Conservation (phyloP, 176 grass and related monocot genomes). For the Ananas comosus region DNA sequence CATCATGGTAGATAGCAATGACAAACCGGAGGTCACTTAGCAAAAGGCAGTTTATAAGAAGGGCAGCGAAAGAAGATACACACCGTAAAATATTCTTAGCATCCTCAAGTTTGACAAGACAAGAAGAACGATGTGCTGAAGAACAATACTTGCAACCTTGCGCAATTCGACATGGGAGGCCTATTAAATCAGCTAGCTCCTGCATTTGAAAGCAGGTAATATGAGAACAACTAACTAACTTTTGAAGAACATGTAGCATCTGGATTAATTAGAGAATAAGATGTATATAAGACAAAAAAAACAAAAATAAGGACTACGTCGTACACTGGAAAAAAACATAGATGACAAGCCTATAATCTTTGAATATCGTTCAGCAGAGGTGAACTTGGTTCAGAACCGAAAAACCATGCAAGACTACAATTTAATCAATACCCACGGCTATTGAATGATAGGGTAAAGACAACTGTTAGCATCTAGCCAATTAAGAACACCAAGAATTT, state of each 20-base stretch:
- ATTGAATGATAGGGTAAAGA: no score
- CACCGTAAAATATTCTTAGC: conserved; percentile 34
- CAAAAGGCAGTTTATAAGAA: not conserved
- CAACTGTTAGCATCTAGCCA: no score
- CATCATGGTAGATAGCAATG: no score
- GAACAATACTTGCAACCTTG: conserved; percentile 95
- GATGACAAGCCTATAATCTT: no score
- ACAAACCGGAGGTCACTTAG: no score
- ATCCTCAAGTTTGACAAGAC: conserved; percentile 61
- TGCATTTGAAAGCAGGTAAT: conserved; percentile 21
- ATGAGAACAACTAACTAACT: not conserved
- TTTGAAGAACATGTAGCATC: not conserved
- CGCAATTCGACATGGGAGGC: conserved; percentile 76
- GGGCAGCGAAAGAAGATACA: not conserved
- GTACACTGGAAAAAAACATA: no score
- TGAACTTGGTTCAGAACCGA: no score
- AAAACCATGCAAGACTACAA: no score
- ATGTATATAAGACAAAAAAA: not conserved
- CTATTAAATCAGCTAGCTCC: conserved; percentile 67
- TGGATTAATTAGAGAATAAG: not conserved
- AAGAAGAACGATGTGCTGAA: conserved; percentile 70
- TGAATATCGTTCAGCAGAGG: no score
- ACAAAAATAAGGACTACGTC: no score
- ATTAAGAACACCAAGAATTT: no score
- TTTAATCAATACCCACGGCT: no score